Base-by-base conservation (phyloP, 495 filamentous ascomycete species). In the Podospora pseudocomata region DNA sequence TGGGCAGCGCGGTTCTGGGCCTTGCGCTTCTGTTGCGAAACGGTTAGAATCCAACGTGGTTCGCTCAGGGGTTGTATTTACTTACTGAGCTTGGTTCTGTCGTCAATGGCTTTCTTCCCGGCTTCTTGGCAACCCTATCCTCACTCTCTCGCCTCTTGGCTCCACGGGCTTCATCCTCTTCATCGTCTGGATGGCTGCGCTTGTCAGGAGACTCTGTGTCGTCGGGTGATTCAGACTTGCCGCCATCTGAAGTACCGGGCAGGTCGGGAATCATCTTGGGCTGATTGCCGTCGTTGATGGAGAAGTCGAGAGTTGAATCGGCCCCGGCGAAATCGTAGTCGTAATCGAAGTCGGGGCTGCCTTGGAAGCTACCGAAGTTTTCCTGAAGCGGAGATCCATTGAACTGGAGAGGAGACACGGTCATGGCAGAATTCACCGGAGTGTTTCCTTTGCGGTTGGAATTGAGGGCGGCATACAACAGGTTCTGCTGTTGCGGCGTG, bases 1-100 rank as follows among this genome's bases (percentile, higher is more conserved):
- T 99, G 95, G 30, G 95, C 95, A 1, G 96, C 95, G 67, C 95
- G 90, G 72, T 99, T 99, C 76, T 99, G 95, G 13, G 96, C 95
- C 81, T 99, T 99, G 71, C 95, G 92, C 83, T 99, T 99, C 94
- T 97, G 72, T 67, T 27, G n/a, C 5, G 9, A 61, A 11, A 59
- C 53, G 49, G 78, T 91, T 78, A 89, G 86, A 76, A 59, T 49
- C 39, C 15, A 49, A 16, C 72, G 60, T 26, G 59, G 5, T 64
- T 63, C 56, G 59, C 49, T 18, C 55, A 63, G 34, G 9, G 23
- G 56, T 30, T 68, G 44, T 19, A 20, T 58, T 60, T 53, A 84
- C 93, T 83, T 89, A 97, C 94, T 69, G 95, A 95, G 67, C 92
- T 98, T 13, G 95, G 95, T 71, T 99, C 95, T 53, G 91, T 93